Evolutionary conservation across 2,329 filamentous ascomycete species (phyloP), one percentile per base, ranked within the genome.

Genomic region (Teratosphaeria zuluensis): DNA sequence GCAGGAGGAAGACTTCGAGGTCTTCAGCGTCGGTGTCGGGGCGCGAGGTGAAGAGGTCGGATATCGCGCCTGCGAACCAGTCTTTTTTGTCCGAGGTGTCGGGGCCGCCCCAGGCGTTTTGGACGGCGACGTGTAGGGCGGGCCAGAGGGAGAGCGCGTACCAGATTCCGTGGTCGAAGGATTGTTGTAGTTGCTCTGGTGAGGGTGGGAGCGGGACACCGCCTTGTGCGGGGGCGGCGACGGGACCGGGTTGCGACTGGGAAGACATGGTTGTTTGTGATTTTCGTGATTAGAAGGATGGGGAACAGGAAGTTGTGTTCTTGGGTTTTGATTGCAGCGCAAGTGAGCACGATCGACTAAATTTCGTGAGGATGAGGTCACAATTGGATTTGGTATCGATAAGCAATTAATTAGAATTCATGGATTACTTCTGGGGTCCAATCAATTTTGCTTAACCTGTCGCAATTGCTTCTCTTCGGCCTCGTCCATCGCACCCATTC

Each of bases 1-100:
- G 89, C 53, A 96, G 78, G 54, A 97, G 79, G 56, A 95, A 85
- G 48, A 87, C 82, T 77, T 97, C 92, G 51, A 96, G 78, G 66
- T 96, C 90, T 63, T 87, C 84, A 19, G 82, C 77, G 66, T 96
- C 88, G 11, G 89, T 85, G 58, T 84, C 78, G 1, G 84, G 79
- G 3, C 78, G 75, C 11, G 78, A 74, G 19, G 69, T 78, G 66
- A 96, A 87, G 62, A 96, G 84, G 30, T 96, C 90, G 60, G 86
- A 87, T 56, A 97, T 81, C 51, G 88, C 89, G 63, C 91, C 92
- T 56, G 89, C 92, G 69, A 99, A 89, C 92, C 92, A 97, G 80
- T 96, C 92, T 69, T 92, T 88, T 78, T 97, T 97, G 75, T 95
- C 90, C 61, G 80, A 74, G 24, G 85, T 87, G 69, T 90, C 85